Evolutionary conservation across 1,139 yeast species (phyloP).

Genomic region (Pichia sp.): DNA sequence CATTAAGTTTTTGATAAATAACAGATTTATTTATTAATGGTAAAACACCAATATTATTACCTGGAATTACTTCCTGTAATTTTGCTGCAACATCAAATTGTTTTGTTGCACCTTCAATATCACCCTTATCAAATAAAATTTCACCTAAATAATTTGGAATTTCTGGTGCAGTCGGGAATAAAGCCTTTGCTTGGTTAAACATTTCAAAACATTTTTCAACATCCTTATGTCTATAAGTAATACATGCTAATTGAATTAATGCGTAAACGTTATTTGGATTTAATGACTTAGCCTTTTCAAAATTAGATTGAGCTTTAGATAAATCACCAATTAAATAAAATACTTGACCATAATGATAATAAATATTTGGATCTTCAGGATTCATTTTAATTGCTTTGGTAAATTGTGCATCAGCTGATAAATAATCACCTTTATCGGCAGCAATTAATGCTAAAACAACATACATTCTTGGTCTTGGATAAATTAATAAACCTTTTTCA

Average conservation of each 20-base stretch:
- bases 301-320: constrained; percentile 65
- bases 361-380: constrained; percentile 71
- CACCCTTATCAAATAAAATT: constrained; percentile 77
- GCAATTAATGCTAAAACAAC: constrained; percentile 77
- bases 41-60: constrained; percentile 70
- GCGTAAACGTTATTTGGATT: constrained; percentile 78
- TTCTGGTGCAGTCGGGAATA: constrained; percentile 84
- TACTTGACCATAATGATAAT: constrained; percentile 93
- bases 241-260: constrained; percentile 88
- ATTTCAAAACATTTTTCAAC: constrained; percentile 36
- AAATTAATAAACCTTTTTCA: constrained; percentile 55
- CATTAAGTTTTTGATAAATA: constrained; percentile 54
- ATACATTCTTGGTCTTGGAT: constrained; percentile 78
- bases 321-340: constrained; percentile 75
- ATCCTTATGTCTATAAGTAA: constrained; percentile 77
- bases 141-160: constrained; percentile 96
- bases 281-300: constrained; percentile 66
- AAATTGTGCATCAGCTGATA: constrained; percentile 64
- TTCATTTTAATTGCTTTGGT: constrained; percentile 64
- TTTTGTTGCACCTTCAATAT: constrained; percentile 62
- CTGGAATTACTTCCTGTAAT: constrained; percentile 63
- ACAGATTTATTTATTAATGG: constrained; percentile 90
- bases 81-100: constrained; percentile 86
- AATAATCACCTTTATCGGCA: constrained; percentile 68
- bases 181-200: constrained; percentile 67